phyloP scores from a whole-genome alignment of 768 basidiomycete species.

The Rhizopogon vesiculosus region DNA sequence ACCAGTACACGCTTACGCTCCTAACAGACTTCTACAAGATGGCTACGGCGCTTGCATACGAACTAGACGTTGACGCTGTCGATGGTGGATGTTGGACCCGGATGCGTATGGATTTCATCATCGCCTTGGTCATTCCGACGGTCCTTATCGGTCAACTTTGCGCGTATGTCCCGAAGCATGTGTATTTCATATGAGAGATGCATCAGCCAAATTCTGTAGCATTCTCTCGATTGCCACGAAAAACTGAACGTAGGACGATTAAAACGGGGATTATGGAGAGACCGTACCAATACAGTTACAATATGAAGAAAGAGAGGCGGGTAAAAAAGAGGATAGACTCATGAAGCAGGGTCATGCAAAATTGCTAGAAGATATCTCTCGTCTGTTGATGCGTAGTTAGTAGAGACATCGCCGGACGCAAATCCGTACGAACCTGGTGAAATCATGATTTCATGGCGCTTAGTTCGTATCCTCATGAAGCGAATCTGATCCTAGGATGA shows the following conservation, averaged over 20 bases:
- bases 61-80: no score
- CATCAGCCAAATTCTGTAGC: no score
- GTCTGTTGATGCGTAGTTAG: constrained; percentile 38
- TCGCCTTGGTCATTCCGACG: no score
- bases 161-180: no score
- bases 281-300: neutral
- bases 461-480: constrained; percentile 89
- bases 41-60: no score
- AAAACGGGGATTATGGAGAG: neutral
- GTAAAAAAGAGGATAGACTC: neutral
- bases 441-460: constrained; percentile 90
- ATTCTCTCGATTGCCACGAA: neutral
- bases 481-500: constrained; percentile 69
- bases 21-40: no score
- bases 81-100: no score
- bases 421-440: constrained; percentile 66
- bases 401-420: neutral
- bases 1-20: no score
- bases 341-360: constrained; percentile 69
- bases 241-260: neutral
- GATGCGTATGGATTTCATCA: no score
- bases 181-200: no score
- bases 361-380: constrained; percentile 79
- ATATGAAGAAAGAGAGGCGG: neutral
- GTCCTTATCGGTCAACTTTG: no score